Evolutionary conservation across 176 grass and related monocot genomes (phyloP), one percentile per base, ranked within the genome.

Genomic region (Thinopyrum elongatum): DNA sequence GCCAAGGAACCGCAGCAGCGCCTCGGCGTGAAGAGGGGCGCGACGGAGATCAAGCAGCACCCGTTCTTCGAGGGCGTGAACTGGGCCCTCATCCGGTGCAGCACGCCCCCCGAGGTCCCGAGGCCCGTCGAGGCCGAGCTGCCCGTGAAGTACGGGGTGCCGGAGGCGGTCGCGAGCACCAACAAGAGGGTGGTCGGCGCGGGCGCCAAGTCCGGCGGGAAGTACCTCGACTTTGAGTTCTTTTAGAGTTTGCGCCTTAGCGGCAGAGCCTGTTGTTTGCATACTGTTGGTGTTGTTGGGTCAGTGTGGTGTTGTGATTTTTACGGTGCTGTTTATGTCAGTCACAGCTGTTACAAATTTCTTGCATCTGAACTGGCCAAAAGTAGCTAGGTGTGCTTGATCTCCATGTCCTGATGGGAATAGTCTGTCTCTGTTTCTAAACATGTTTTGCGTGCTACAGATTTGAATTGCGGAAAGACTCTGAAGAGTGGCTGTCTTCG

Each of bases 201-300:
- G 28, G 92, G 95, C 36, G 66, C 88, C 29, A 95, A 94, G 87
- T 75, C 84, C 0, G 92, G 84, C 11, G 91, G 93, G 8, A 98
- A 95, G 65, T 95, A 98, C 85, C 86, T 98, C 28, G 96, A 98
- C 88, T 98, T 98, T 6, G 96, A 98, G 87, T 98, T 98, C 82
- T 98, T 98, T 85, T 98, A 98, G 96, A 66, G 46, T 59, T 53
- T 58, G 76, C 51, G 70, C 21, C 49, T 67, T 74, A 53, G 30
- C 31, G 38, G 21, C 76, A 38, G 60, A 55, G 23, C 69, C 23
- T 61, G 39, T 85, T 85, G 77, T 53, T 84, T 88, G 62, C 89
- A n/a, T 63, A 26, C 29, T 81, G 70, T 69, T 28, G 59, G 55
- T 58, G 55, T 58, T 70, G 76, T 69, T 81, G 64, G 63, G 81